A percentile compares a stretch with the other conserved stretches of the same genome.
phyloP scores from a whole-genome alignment of 176 grass and related monocot species.

The Alopecurus myosuroides region DNA sequence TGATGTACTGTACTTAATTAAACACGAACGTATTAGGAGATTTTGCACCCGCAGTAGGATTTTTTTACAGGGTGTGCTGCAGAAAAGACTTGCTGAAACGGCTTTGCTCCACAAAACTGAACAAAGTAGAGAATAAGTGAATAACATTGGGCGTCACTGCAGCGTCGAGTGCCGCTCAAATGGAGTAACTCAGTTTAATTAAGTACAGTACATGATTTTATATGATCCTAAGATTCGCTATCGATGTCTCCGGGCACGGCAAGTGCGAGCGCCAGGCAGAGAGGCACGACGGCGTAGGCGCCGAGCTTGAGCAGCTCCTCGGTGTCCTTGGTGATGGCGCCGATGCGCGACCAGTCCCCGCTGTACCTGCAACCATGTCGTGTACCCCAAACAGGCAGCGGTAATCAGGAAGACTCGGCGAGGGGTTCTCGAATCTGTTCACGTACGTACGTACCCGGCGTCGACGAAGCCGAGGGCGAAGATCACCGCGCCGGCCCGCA shows the following conservation, averaged over 20 bases:
- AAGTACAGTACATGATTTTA: no score
- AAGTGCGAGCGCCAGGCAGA: conserved; percentile 51
- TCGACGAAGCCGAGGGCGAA: conserved; percentile 87
- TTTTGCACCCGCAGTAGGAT: no score
- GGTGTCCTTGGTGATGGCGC: conserved; percentile 70
- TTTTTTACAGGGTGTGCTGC: no score
- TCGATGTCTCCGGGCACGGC: conserved; percentile 24
- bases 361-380: conserved; percentile 50
- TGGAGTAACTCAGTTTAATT: background rate
- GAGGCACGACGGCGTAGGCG: conserved; percentile 60
- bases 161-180: background rate
- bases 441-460: conserved; percentile 58
- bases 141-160: no score
- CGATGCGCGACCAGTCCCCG: conserved; percentile 86
- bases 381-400: background rate
- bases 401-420: background rate
- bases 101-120: no score
- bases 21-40: no score
- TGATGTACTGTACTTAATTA: no score
- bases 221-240: background rate
- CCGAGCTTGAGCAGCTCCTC: conserved; percentile 68
- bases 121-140: no score
- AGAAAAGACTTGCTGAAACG: no score
- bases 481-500: conserved; percentile 47
- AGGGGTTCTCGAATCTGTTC: background rate